These are phyloP conservation scores for Trichoderma sp. DNA, from an alignment of 2,329 filamentous ascomycete species.

Conservation along the genomic window DNA sequence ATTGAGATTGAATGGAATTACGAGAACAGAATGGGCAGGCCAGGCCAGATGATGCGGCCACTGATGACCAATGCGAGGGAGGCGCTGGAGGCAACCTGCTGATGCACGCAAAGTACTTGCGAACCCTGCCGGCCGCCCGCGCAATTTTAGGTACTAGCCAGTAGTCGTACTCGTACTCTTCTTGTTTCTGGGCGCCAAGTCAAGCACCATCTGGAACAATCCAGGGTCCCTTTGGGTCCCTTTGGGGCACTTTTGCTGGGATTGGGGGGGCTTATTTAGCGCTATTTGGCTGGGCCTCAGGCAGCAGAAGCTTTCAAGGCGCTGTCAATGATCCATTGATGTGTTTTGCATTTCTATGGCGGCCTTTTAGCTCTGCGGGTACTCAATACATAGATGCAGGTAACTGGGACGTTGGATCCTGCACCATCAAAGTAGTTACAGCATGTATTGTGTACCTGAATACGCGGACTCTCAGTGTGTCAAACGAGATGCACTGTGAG, in stretches of 20 bases:
- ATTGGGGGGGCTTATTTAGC: neutral
- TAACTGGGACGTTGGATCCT: neutral
- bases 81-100: constrained; percentile 13
- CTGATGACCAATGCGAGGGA: constrained; percentile 20
- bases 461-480: neutral
- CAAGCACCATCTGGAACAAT: constrained; percentile 6
- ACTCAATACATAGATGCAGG: neutral
- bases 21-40: neutral
- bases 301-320: neutral
- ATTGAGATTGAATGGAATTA: neutral
- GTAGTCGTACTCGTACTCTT: neutral
- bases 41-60: constrained; percentile 16
- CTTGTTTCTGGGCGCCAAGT: neutral
- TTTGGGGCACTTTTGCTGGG: constrained; percentile 5
- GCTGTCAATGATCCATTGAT: neutral
- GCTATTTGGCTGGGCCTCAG: neutral
- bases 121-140: neutral
- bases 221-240: constrained; percentile 6
- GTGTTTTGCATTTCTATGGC: constrained; percentile 7
- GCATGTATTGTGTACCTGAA: neutral
- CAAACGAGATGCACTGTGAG: neutral
- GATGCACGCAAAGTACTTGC: constrained; percentile 7
- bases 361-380: neutral
- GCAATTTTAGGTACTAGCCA: neutral
- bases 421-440: rapidly evolving